These are phyloP conservation scores for Solanum sitiens DNA, from an alignment of 257 asterid species.

Conservation along the genomic window DNA sequence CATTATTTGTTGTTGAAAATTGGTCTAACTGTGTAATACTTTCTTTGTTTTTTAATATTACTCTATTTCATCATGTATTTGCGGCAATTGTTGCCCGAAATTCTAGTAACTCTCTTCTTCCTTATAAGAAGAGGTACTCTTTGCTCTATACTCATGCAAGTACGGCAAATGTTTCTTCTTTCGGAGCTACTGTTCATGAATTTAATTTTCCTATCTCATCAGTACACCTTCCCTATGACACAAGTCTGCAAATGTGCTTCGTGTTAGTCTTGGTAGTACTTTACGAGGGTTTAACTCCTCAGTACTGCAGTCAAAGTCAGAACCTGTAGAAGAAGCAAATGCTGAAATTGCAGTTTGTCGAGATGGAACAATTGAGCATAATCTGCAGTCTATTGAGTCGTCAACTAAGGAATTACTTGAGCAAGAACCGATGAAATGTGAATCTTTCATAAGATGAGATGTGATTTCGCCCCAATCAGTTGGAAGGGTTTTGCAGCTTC, in stretches of 20 bases:
- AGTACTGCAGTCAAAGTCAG: slow-evolving; percentile 35
- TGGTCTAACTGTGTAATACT: not conserved
- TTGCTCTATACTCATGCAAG: slow-evolving; percentile 23
- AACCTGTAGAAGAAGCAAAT: slow-evolving; percentile 44
- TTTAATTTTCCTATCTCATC: too few species aligned
- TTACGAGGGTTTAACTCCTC: slow-evolving; percentile 8
- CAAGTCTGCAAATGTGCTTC: too few species aligned
- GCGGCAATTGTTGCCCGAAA: slow-evolving; percentile 33
- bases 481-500: slow-evolving; percentile 33
- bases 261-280: not conserved
- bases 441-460: slow-evolving; percentile 12
- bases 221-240: too few species aligned
- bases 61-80: not conserved
- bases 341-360: slow-evolving; percentile 26
- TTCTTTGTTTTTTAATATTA: not conserved
- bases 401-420: slow-evolving; percentile 23
- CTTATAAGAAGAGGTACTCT: slow-evolving; percentile 64
- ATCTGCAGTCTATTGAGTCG: slow-evolving; percentile 13
- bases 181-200: too few species aligned
- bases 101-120: slow-evolving; percentile 43
- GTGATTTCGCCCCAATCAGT: slow-evolving; percentile 15
- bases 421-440: slow-evolving; percentile 37
- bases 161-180: too few species aligned
- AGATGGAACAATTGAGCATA: slow-evolving; percentile 16
- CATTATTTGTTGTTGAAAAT: too few species aligned